Percentiles rank a stretch among this genome's conserved stretches.
phyloP scores from a whole-genome alignment of 2,329 filamentous ascomycete species.

The Epichloe brachyelytri region DNA sequence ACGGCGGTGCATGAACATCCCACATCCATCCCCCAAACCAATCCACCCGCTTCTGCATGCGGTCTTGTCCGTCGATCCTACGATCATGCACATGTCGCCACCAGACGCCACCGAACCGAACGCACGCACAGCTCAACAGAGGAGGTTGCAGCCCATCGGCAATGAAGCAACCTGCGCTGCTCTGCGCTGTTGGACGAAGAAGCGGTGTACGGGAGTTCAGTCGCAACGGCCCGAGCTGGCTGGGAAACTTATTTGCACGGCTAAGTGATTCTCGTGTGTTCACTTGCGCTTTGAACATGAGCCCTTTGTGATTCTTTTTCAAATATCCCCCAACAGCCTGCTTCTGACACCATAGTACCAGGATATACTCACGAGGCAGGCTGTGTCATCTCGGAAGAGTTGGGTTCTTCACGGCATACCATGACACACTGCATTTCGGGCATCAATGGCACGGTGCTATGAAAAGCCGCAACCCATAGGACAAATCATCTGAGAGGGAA shows the following conservation, averaged over 20 bases:
- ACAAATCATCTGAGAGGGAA: too few species aligned
- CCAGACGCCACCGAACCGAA: neutral
- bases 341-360: neutral
- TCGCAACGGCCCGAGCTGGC: neutral
- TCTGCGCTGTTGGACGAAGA: neutral
- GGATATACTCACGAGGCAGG: neutral
- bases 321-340: too few species aligned
- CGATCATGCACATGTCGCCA: conserved; percentile 1
- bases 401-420: conserved; percentile 1
- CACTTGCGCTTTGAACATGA: neutral
- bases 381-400: neutral
- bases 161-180: too few species aligned
- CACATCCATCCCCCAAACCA: neutral
- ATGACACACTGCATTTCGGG: neutral
- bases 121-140: neutral
- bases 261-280: neutral
- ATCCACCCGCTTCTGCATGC: neutral
- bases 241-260: neutral
- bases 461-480: neutral
- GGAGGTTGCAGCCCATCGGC: neutral
- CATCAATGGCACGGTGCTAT: neutral
- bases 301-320: neutral
- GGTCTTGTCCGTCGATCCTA: neutral
- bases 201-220: conserved; percentile 1
- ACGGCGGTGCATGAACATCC: neutral